Evolutionary conservation across 805 yeast genomes (phyloP).

Genomic region (Pichia californica): DNA sequence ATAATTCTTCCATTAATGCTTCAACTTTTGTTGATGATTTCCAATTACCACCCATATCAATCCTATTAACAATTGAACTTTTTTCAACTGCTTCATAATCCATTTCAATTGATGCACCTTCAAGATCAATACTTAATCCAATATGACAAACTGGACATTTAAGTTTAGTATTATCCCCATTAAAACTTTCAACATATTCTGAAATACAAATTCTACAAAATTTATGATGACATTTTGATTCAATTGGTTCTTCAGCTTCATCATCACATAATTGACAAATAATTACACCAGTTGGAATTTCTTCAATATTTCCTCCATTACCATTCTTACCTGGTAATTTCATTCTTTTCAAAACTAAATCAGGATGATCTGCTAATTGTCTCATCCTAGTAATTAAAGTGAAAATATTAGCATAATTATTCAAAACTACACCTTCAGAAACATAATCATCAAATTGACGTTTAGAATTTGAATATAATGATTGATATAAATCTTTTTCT

Average conservation of each 20-base stretch:
- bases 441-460: constrained; percentile 89
- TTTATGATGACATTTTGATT: constrained; percentile 87
- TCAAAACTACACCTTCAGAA: constrained; percentile 92
- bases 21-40: constrained; percentile 93
- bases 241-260: constrained; percentile 96
- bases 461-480: constrained; percentile 79
- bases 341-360: constrained; percentile 71
- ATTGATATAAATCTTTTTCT: constrained; percentile 86
- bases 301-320: not conserved
- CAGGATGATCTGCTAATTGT: constrained; percentile 98
- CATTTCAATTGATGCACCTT: constrained; percentile 78
- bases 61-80: constrained; percentile 77
- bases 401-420: constrained; percentile 95
- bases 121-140: constrained; percentile 81
- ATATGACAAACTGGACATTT: constrained; percentile 97
- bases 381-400: constrained; percentile 96
- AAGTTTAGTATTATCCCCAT: constrained; percentile 50
- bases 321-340: constrained; percentile 31
- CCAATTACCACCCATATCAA: constrained; percentile 86
- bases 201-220: constrained; percentile 90
- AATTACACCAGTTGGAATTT: constrained; percentile 38
- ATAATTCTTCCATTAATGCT: constrained; percentile 89
- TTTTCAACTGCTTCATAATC: constrained; percentile 50
- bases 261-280: constrained; percentile 95
- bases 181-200: constrained; percentile 81